Evolutionary conservation across 768 basidiomycete genomes (phyloP).

Genomic region (Tephrocybe sp.): DNA sequence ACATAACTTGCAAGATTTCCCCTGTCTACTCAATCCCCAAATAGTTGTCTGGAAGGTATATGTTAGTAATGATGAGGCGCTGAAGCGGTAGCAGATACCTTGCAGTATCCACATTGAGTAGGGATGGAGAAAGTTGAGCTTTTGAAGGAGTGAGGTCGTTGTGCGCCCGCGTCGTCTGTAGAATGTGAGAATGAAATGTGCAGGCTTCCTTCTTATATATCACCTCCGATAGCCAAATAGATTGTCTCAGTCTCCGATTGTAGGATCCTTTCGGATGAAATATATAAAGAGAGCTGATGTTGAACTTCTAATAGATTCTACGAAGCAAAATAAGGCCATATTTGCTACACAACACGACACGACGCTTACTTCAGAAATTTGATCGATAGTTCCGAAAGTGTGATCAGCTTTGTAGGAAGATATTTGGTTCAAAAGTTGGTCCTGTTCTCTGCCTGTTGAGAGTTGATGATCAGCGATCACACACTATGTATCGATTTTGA

Average conservation of each 20-base stretch:
- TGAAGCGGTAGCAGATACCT: conserved; percentile 41
- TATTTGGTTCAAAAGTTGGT: conserved; percentile 48
- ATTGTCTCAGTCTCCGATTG: conserved; percentile 68
- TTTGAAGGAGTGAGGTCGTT: conserved; percentile 78
- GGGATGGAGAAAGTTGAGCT: conserved; percentile 86
- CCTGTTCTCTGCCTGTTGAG: conserved; percentile 51
- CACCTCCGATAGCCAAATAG: conserved; percentile 61
- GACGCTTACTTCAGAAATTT: conserved; percentile 52
- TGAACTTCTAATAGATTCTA: conserved; percentile 65
- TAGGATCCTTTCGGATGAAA: conserved; percentile 56
- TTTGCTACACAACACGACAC: no score
- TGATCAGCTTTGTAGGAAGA: conserved; percentile 47
- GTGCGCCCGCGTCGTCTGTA: conserved; percentile 72
- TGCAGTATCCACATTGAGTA: conserved; percentile 79
- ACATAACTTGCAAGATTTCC: conserved; percentile 80
- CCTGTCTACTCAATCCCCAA: conserved; percentile 86
- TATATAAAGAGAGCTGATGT: conserved; percentile 57
- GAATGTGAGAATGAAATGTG: conserved; percentile 3
- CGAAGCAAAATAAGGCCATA: conserved; percentile 2
- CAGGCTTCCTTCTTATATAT: no score
- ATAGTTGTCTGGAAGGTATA: conserved; percentile 60
- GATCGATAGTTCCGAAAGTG: conserved; percentile 56
- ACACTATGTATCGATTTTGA: neutral
- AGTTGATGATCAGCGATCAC: conserved; percentile 10
- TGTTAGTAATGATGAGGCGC: neutral